Evolutionary conservation across 169 alveolate genomes (phyloP).

Genomic region (Plasmodium coatneyi): DNA sequence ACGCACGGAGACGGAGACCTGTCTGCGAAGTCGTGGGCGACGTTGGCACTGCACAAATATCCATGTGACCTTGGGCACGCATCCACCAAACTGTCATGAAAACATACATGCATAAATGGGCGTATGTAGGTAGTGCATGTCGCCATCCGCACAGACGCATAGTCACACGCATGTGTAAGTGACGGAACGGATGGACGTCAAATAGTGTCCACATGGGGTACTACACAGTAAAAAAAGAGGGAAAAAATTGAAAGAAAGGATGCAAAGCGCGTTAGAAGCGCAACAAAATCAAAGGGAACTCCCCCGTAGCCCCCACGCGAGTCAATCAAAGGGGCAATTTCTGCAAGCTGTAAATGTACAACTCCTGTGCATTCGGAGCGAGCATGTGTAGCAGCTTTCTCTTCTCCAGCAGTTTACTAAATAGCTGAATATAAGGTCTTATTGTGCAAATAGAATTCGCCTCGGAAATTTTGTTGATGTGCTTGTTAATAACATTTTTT

Average conservation of each 20-base stretch:
- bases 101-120: not conserved
- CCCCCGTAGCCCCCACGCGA: not conserved
- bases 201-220: not conserved
- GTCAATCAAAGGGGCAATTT: conserved; percentile 31
- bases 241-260: not conserved
- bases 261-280: not conserved
- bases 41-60: not conserved
- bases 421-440: conserved; percentile 30
- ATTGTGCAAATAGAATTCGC: conserved; percentile 21
- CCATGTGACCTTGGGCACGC: not conserved
- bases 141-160: not conserved
- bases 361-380: conserved; percentile 23
- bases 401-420: conserved; percentile 26
- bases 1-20: not conserved
- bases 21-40: not conserved
- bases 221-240: not conserved
- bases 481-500: conserved; percentile 31
- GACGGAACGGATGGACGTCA: not conserved
- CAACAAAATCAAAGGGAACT: not conserved
- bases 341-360: conserved; percentile 14
- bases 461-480: conserved; percentile 6
- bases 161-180: not conserved
- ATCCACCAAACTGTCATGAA: not conserved
- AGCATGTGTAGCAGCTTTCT: conserved; percentile 50
- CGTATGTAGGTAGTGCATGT: not conserved